phyloP scores from a whole-genome alignment of 2,329 filamentous ascomycete genomes.

The Aspergillus pseudoviridinutans region DNA sequence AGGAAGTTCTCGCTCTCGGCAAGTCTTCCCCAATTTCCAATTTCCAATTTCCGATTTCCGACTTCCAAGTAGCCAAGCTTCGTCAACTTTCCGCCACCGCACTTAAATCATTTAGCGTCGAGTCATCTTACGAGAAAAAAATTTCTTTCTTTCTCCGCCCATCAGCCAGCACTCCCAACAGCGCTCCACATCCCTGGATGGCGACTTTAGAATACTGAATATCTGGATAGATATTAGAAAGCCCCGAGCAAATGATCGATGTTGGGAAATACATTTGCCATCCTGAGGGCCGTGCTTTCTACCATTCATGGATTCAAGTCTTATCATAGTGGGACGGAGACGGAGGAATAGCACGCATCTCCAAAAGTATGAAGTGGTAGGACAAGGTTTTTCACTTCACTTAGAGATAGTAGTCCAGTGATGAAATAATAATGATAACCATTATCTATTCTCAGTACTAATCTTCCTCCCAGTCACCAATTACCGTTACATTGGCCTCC shows the following conservation, averaged over 20 bases:
- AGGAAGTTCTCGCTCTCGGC: too few species aligned
- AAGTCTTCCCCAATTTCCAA: not conserved
- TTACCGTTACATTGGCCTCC: conserved; percentile 10
- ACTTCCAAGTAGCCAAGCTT: not conserved
- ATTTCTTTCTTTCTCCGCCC: not conserved
- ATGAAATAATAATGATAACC: not conserved
- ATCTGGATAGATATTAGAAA: not conserved
- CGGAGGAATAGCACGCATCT: not conserved
- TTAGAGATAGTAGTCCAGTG: not conserved
- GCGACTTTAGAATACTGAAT: not conserved
- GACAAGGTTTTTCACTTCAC: not conserved
- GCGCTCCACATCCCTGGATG: not conserved
- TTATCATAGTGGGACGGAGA: not conserved
- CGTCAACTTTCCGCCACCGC: not conserved
- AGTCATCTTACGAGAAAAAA: not conserved
- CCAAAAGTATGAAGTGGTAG: not conserved
- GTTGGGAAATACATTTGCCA: not conserved
- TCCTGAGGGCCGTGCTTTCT: not conserved
- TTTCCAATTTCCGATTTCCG: not conserved
- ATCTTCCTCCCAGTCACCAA: not conserved
- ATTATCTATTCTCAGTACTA: not conserved
- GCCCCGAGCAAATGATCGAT: not conserved
- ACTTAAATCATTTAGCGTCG: not conserved
- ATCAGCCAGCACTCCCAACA: not conserved
- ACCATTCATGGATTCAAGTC: not conserved